phyloP scores from a whole-genome alignment of 2,329 filamentous ascomycete species.

The Fusarium scirpi region DNA sequence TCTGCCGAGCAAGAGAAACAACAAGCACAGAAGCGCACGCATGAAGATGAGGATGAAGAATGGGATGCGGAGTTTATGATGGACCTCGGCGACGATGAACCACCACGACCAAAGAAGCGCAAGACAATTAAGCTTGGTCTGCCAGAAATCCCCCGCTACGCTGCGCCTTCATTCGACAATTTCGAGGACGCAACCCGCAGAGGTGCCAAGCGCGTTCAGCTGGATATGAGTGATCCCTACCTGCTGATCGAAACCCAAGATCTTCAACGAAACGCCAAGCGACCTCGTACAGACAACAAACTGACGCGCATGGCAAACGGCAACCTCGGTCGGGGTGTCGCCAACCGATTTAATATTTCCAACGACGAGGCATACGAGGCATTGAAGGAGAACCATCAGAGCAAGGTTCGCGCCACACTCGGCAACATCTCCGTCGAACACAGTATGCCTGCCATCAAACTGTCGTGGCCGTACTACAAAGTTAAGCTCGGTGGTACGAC shows the following conservation, averaged over 20 bases:
- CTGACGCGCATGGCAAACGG: constrained; percentile 76
- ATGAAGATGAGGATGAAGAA: constrained; percentile 66
- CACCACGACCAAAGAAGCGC: constrained; percentile 73
- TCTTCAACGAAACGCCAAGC: constrained; percentile 71
- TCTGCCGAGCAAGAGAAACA: constrained; percentile 50
- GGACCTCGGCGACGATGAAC: constrained; percentile 59
- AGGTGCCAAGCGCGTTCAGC: constrained; percentile 80
- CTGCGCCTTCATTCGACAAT: constrained; percentile 81
- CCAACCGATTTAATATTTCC: constrained; percentile 91
- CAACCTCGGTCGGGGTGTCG: constrained; percentile 78
- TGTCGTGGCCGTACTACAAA: constrained; percentile 97
- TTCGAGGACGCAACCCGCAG: constrained; percentile 79
- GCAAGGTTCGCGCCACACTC: constrained; percentile 92
- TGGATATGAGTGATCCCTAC: constrained; percentile 90
- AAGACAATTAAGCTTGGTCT: constrained; percentile 71
- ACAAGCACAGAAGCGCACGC: constrained; percentile 49
- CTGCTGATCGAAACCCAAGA: constrained; percentile 85
- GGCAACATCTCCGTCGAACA: constrained; percentile 95
- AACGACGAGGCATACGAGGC: constrained; percentile 97
- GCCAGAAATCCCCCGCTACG: constrained; percentile 68
- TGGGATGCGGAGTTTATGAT: constrained; percentile 72
- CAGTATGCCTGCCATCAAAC: constrained; percentile 87
- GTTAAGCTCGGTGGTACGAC: constrained; percentile 81
- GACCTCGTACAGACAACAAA: constrained; percentile 66
- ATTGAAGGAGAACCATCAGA: constrained; percentile 95